Conservation (phyloP, 352 stramenopile species). For the Phytophthora rubi region DNA sequence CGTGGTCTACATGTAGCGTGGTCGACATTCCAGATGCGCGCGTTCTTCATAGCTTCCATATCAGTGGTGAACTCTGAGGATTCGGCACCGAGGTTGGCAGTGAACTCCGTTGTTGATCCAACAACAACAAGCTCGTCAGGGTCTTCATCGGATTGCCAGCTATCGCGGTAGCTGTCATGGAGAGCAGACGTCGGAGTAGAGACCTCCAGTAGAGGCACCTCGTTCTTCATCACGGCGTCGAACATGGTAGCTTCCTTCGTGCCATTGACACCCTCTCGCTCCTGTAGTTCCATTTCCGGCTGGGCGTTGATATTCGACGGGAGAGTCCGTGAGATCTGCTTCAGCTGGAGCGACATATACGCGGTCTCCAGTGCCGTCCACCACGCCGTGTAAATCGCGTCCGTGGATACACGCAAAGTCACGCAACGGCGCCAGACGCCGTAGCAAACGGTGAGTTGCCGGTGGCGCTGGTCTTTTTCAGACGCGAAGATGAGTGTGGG, state of each 20-base stretch:
- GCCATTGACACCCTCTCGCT: not conserved
- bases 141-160: conserved; percentile 8
- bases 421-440: conserved; percentile 9
- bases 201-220: conserved; percentile 6
- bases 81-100: not conserved
- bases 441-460: conserved; percentile 16
- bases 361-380: conserved; percentile 18
- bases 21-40: not conserved
- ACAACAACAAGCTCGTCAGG: conserved; percentile 11
- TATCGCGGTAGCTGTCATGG: not conserved
- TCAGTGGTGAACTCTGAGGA: too few species aligned
- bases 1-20: too few species aligned
- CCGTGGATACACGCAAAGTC: conserved; percentile 10
- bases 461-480: conserved; percentile 1
- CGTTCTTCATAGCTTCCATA: not conserved
- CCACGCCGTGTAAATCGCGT: conserved; percentile 23
- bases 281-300: not conserved
- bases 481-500: conserved; percentile 5
- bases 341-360: conserved; percentile 10
- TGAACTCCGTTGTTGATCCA: not conserved
- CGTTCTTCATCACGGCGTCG: conserved; percentile 1
- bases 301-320: conserved; percentile 2
- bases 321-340: conserved; percentile 9
- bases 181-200: not conserved
- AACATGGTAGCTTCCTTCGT: not conserved